A percentile compares a stretch with the other conserved stretches of the same genome.
Evolutionary conservation across 176 grass and related monocot genomes (phyloP).

Genomic region (Ampelocalamus luodianensis): DNA sequence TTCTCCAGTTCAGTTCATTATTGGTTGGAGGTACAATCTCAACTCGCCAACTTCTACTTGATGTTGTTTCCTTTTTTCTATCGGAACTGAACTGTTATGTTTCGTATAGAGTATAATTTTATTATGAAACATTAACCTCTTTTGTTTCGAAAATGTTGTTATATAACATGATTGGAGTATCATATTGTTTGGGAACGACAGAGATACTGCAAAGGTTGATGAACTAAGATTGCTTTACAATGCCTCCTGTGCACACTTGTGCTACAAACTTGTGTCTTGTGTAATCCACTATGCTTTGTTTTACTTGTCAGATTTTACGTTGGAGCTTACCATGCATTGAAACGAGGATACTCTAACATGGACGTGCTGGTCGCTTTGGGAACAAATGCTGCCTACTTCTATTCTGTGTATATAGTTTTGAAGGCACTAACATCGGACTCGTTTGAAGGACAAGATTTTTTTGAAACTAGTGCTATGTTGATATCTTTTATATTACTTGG

Average conservation of each 20-base stretch:
- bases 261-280: neutral
- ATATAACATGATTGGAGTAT: constrained; percentile 7
- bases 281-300: constrained; percentile 31
- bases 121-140: neutral
- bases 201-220: neutral
- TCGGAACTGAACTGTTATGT: neutral
- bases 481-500: constrained; percentile 98
- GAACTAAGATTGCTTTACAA: constrained; percentile 14
- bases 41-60: constrained; percentile 15
- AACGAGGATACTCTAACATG: constrained; percentile 94
- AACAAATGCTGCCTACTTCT: constrained; percentile 98
- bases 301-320: constrained; percentile 81
- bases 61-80: constrained; percentile 10
- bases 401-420: constrained; percentile 82
- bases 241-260: constrained; percentile 8
- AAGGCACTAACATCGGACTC: constrained; percentile 72
- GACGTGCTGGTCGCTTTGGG: constrained; percentile 96
- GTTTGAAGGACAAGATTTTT: constrained; percentile 95
- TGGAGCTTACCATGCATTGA: constrained; percentile 93
- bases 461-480: constrained; percentile 98
- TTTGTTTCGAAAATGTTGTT: constrained; percentile 11
- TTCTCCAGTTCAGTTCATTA: constrained; percentile 96
- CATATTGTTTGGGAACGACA: constrained; percentile 15
- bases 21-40: constrained; percentile 90
- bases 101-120: neutral